phyloP scores from a whole-genome alignment of 2,329 filamentous ascomycete genomes.

The Calonectria ilicicola region DNA sequence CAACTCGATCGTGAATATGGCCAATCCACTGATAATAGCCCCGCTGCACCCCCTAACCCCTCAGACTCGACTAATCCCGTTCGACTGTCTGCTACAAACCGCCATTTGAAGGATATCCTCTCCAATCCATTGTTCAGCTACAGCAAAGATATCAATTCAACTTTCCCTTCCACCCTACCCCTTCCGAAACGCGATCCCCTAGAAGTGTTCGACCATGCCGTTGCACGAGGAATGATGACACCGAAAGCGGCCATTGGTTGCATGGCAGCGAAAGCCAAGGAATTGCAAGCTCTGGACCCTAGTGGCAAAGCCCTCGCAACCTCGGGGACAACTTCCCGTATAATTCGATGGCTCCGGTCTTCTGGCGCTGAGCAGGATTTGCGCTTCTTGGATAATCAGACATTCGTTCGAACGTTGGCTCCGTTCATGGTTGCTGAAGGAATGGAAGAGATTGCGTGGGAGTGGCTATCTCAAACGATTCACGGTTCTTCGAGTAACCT shows the following conservation, averaged over 20 bases:
- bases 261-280: constrained; percentile 59
- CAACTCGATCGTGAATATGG: constrained; percentile 71
- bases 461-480: constrained; percentile 61
- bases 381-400: constrained; percentile 55
- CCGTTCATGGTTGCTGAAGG: constrained; percentile 66
- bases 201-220: constrained; percentile 68
- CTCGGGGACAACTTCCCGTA: constrained; percentile 59
- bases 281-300: constrained; percentile 50
- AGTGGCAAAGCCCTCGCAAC: constrained; percentile 47
- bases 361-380: constrained; percentile 61
- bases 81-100: constrained; percentile 55
- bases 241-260: constrained; percentile 65
- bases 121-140: constrained; percentile 67
- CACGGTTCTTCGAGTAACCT: constrained; percentile 37
- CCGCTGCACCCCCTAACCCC: constrained; percentile 29
- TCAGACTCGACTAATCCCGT: constrained; percentile 30
- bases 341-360: constrained; percentile 66
- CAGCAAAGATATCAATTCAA: constrained; percentile 39
- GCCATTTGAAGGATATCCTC: constrained; percentile 68
- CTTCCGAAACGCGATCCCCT: constrained; percentile 56
- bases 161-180: constrained; percentile 27
- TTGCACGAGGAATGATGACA: constrained; percentile 68
- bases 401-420: constrained; percentile 55
- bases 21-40: constrained; percentile 47
- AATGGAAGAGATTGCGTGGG: constrained; percentile 63